A percentile compares a stretch with the other conserved stretches of the same genome.
These are phyloP conservation scores for Solanum sitiens DNA, from an alignment of 257 asterid species.

Conservation along the genomic window DNA sequence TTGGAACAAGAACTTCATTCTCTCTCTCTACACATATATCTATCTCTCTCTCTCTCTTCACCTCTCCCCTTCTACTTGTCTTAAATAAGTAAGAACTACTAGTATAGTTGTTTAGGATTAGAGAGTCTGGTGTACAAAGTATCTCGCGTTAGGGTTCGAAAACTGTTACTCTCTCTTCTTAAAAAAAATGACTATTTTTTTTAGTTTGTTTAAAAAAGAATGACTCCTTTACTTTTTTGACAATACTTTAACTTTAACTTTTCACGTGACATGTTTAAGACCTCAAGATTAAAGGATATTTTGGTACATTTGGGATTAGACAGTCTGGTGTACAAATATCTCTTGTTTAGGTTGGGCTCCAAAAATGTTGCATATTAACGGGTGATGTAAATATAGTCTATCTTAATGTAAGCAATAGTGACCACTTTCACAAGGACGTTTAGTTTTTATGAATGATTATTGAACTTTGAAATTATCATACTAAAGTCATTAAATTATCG, in stretches of 20 bases:
- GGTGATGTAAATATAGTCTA: neutral
- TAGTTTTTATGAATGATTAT: neutral
- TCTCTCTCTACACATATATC: neutral
- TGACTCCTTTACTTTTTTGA: no score
- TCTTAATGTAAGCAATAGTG: neutral
- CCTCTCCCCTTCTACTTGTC: neutral
- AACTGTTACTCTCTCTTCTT: no score
- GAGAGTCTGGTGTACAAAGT: neutral
- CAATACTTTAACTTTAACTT: no score
- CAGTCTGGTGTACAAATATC: neutral
- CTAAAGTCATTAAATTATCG: neutral
- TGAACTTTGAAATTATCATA: neutral
- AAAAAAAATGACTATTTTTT: no score
- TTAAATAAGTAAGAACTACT: neutral
- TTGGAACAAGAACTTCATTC: conserved; percentile 22
- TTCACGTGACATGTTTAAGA: no score
- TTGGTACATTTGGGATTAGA: neutral
- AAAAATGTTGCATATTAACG: neutral
- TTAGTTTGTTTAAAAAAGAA: no score
- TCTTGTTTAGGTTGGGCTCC: accelerated
- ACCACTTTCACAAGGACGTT: neutral
- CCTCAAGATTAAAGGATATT: no score
- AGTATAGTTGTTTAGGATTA: neutral
- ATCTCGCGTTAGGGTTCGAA: neutral
- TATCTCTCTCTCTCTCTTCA: neutral